phyloP scores from a whole-genome alignment of 2,329 filamentous ascomycete species.

The Aspergillus vadensis region DNA sequence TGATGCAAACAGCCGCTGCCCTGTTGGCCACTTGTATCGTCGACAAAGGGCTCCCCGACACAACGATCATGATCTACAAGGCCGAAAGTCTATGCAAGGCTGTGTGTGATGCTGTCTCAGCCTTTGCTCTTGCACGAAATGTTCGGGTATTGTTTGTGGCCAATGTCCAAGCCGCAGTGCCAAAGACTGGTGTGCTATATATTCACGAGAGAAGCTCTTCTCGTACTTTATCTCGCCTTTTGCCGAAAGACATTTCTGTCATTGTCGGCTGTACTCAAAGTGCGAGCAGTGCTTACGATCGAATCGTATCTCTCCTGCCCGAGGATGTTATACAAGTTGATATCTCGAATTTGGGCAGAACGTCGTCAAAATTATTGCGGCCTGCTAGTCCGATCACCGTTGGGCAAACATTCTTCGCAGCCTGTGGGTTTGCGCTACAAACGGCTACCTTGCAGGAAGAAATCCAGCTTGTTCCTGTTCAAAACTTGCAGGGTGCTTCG shows the following conservation, averaged over 20 bases:
- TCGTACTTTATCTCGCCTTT: neutral
- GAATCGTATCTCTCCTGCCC: neutral
- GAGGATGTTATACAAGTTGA: neutral
- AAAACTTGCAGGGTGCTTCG: neutral
- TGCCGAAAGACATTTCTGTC: neutral
- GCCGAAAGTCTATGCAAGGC: neutral
- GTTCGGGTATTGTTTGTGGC: neutral
- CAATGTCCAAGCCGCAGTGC: too few species aligned
- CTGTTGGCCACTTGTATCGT: neutral
- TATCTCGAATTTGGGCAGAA: neutral
- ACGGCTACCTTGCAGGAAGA: neutral
- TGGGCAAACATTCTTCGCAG: neutral
- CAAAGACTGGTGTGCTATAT: neutral
- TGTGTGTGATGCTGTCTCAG: neutral
- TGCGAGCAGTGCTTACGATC: neutral
- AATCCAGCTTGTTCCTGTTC: neutral
- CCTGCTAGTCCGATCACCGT: neutral
- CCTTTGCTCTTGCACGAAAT: neutral
- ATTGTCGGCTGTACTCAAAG: neutral
- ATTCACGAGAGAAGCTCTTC: neutral
- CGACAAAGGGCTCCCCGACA: neutral
- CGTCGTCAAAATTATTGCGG: neutral
- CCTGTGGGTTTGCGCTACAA: constrained; percentile 4
- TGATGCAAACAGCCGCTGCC: neutral
- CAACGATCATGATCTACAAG: neutral